Evolutionary conservation across 371 early-diverging fungal species (phyloP), one percentile per base, ranked within the genome.

Genomic region (Catenaria anguillulae): DNA sequence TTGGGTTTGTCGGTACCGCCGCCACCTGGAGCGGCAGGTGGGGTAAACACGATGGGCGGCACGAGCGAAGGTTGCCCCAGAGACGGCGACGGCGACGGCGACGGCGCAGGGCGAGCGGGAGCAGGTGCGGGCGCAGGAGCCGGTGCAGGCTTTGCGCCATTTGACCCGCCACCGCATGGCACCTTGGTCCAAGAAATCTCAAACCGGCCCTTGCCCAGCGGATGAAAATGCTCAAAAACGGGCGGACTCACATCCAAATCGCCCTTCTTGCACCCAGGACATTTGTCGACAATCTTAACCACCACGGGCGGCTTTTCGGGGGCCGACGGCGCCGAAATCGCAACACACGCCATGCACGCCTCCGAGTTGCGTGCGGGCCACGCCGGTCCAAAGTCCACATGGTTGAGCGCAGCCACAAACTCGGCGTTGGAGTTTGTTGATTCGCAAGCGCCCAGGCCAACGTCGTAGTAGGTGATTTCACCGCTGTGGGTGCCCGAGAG

Each of bases 141-240:
- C n/a, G n/a, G n/a, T n/a, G n/a, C n/a, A n/a, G n/a, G n/a, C n/a
- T n/a, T n/a, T n/a, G n/a, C n/a, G n/a, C n/a, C n/a, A n/a, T n/a
- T n/a, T n/a, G n/a, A n/a, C 15, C 52, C 31, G 33, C 52, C 52
- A 12, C 31, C 52, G 17, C 52, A 50, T 8, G 26, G 15, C 29
- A 50, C 52, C 12, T 8, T 13, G 29, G 26, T 50, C 52, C 52
- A 50, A 4, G 24, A 4, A 19, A 50, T 50, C 15, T 24, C 31
- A 31, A 50, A 50, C 15, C 52, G 52, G 17, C 52, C 52, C 52
- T 50, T 50, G 52, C 52, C 52, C 52, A 29, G 29, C 29, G 52
- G 52, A 31, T 29, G 31, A 23, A 50, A 50, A 2, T 50, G 26
- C 21, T 8, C 31, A 23, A 50, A 50, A 17, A 50, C 52, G 31